Conservation (phyloP, 2,329 filamentous ascomycete species). For the Talaromyces sp. region DNA sequence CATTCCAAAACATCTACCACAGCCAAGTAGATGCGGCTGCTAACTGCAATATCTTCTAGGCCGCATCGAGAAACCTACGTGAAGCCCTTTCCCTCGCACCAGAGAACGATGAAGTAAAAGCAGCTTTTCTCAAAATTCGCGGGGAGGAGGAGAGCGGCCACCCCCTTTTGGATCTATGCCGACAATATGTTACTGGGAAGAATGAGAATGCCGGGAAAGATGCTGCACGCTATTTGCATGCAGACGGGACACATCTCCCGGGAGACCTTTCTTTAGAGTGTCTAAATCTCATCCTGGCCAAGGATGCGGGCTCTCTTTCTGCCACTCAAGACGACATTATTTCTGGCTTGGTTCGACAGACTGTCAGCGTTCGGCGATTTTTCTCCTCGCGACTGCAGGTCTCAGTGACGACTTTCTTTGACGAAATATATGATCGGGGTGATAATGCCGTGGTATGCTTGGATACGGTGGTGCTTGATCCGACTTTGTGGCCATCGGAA, state of each 20-base stretch:
- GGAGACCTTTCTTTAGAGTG: slow-evolving; percentile 42
- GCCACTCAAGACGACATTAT: slow-evolving; percentile 46
- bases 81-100: slow-evolving; percentile 48
- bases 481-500: slow-evolving; percentile 45
- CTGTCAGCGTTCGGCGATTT: slow-evolving; percentile 40
- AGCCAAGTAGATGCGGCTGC: not conserved
- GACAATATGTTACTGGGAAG: slow-evolving; percentile 39
- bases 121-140: slow-evolving; percentile 44
- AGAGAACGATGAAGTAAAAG: slow-evolving; percentile 44
- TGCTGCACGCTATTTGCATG: slow-evolving; percentile 41
- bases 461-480: slow-evolving; percentile 45
- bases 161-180: slow-evolving; percentile 44
- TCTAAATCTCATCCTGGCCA: slow-evolving; percentile 41
- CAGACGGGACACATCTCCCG: slow-evolving; percentile 43
- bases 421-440: slow-evolving; percentile 48
- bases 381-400: slow-evolving; percentile 42
- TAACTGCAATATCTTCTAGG: slow-evolving; percentile 29
- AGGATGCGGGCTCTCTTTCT: slow-evolving; percentile 35
- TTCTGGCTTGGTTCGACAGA: slow-evolving; percentile 45
- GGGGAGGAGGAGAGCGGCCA: slow-evolving; percentile 42
- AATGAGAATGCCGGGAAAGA: slow-evolving; percentile 45
- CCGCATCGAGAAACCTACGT: slow-evolving; percentile 47
- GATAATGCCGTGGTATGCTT: slow-evolving; percentile 47
- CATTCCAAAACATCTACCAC: not conserved
- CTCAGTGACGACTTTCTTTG: slow-evolving; percentile 47